phyloP scores from a whole-genome alignment of 805 yeast species.

The Saccharomycopsis malanga region DNA sequence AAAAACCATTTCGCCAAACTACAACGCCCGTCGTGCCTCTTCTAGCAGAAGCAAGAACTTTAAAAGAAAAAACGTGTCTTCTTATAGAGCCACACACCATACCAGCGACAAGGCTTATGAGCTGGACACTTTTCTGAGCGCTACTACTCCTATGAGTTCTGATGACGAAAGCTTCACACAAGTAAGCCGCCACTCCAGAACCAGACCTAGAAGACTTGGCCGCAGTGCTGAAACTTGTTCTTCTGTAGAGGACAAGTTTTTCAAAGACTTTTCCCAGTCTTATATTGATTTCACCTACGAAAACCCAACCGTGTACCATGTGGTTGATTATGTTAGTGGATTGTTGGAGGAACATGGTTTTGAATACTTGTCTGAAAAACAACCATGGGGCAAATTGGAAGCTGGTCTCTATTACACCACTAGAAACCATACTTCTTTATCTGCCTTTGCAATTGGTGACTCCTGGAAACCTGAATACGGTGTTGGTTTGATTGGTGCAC shows the following conservation, averaged over 20 bases:
- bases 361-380: slow-evolving; percentile 56
- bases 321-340: slow-evolving; percentile 44
- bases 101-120: neutral
- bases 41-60: neutral
- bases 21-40: neutral
- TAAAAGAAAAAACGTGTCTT: neutral
- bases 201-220: neutral
- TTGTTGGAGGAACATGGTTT: slow-evolving; percentile 55
- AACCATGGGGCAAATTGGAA: slow-evolving; percentile 39
- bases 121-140: neutral
- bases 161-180: neutral
- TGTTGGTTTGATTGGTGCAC: slow-evolving; percentile 67
- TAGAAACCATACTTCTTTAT: slow-evolving; percentile 60
- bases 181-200: neutral
- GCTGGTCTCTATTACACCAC: slow-evolving; percentile 59
- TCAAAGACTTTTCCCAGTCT: slow-evolving; percentile 33
- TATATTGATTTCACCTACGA: slow-evolving; percentile 66
- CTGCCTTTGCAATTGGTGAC: slow-evolving; percentile 64
- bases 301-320: slow-evolving; percentile 74
- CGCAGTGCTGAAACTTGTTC: neutral
- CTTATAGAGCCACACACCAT: neutral
- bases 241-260: slow-evolving; percentile 23
- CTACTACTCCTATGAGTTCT: neutral
- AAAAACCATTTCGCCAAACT: neutral
- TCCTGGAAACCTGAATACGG: slow-evolving; percentile 60